These are phyloP conservation scores for Erythrophleum ivorense DNA, from an alignment of 331 rosid species.

Conservation along the genomic window DNA sequence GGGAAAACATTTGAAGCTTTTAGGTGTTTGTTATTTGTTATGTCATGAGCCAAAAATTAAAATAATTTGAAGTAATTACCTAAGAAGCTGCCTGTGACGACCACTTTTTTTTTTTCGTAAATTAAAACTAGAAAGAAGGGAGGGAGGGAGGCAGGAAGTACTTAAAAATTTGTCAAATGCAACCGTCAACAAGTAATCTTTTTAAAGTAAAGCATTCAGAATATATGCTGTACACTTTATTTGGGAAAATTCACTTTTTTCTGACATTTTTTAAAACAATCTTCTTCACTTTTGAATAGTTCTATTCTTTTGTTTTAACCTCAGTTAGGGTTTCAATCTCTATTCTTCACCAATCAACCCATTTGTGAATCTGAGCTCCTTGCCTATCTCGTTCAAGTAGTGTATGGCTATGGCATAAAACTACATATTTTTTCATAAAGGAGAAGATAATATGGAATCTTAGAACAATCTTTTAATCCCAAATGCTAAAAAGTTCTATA, in stretches of 20 bases:
- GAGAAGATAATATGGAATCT: conserved; percentile 36
- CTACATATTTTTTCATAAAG: background rate
- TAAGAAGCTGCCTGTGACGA: background rate
- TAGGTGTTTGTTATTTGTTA: too few relatives aligned
- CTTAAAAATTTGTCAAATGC: conserved; percentile 2
- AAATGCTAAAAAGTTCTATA: conserved; percentile 34
- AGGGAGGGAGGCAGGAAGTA: background rate
- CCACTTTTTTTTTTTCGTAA: background rate
- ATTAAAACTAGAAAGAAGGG: background rate
- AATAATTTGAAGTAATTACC: too few relatives aligned
- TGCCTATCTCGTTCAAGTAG: conserved; percentile 21
- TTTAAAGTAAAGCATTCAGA: conserved; percentile 42
- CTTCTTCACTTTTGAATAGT: conserved; percentile 2
- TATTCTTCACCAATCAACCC: conserved; percentile 31
- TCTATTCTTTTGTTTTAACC: conserved; percentile 32
- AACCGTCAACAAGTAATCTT: conserved; percentile 24
- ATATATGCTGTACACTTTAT: conserved; percentile 48
- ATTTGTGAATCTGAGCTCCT: background rate
- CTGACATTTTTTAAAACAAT: conserved; percentile 28
- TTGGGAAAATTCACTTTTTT: conserved; percentile 36
- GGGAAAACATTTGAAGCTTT: too few relatives aligned
- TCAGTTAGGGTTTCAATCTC: conserved; percentile 32
- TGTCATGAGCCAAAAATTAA: too few relatives aligned
- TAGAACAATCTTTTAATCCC: conserved; percentile 33
- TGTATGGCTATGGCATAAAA: conserved; percentile 36